Percentiles rank a stretch among this genome's conserved stretches.
Evolutionary conservation across 1,139 yeast species (phyloP).

Genomic region (Nadsonia commutata): DNA sequence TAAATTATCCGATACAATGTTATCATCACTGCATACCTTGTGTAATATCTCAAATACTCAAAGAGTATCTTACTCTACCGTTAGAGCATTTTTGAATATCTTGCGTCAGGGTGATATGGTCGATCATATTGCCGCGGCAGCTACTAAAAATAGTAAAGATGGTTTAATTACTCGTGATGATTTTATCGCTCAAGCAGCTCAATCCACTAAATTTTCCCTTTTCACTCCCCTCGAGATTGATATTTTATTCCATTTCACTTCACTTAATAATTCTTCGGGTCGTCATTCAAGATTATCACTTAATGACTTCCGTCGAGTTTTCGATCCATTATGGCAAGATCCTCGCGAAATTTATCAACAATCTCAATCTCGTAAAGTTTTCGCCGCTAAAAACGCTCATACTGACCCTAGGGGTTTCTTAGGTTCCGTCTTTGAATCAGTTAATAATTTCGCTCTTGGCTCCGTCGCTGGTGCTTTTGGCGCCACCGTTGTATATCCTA

Average conservation of each 20-base stretch:
- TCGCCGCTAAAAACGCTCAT: conserved; percentile 30
- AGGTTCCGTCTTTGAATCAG: conserved; percentile 54
- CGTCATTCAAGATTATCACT: conserved; percentile 21
- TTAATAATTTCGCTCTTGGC: conserved; percentile 79
- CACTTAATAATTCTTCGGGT: conserved; percentile 18
- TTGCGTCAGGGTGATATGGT: conserved; percentile 29
- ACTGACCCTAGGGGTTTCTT: conserved; percentile 25
- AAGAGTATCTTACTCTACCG: conserved; percentile 29
- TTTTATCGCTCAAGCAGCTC: conserved; percentile 28
- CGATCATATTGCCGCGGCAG: conserved; percentile 24
- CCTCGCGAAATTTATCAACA: conserved; percentile 22
- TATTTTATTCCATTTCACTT: conserved; percentile 29
- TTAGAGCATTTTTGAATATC: conserved; percentile 30
- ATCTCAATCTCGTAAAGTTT: conserved; percentile 21
- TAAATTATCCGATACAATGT: conserved; percentile 27
- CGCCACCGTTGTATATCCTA: conserved; percentile 95
- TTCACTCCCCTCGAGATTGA: conserved; percentile 33
- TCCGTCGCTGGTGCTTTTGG: conserved; percentile 97
- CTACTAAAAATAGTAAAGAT: conserved; percentile 21
- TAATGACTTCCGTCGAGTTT: conserved; percentile 28
- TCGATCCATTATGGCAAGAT: conserved; percentile 32
- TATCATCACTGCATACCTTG: conserved; percentile 25
- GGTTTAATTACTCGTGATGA: conserved; percentile 26
- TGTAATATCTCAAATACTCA: conserved; percentile 22
- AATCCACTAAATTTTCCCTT: conserved; percentile 26